Percentiles rank a stretch among this genome's conserved stretches.
Conservation (phyloP, 164 flowering plant genomes). For the Brasenia schreberi region DNA sequence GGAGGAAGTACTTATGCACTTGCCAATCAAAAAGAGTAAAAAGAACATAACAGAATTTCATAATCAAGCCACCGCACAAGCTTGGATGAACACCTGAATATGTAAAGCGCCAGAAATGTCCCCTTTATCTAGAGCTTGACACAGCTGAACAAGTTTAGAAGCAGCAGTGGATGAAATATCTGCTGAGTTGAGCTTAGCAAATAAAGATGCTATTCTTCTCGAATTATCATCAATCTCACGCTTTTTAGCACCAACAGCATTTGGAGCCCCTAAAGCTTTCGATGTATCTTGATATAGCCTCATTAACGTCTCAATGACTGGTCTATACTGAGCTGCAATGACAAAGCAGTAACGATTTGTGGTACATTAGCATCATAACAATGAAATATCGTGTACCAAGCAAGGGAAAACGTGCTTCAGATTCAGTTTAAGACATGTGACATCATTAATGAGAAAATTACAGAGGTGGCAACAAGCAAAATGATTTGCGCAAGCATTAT, state of each 20-base stretch:
- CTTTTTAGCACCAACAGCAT: constrained; percentile 76
- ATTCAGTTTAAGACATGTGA: too few relatives aligned
- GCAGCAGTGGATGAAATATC: constrained; percentile 87
- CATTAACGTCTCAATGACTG: constrained; percentile 66
- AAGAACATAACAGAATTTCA: background rate
- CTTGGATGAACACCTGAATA: constrained; percentile 32
- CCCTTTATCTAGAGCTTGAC: constrained; percentile 71
- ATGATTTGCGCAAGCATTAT: background rate
- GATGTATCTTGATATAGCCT: constrained; percentile 86
- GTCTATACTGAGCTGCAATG: constrained; percentile 61
- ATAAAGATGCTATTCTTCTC: constrained; percentile 75
- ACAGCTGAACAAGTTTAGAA: constrained; percentile 75
- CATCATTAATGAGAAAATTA: too few relatives aligned
- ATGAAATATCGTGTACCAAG: too few relatives aligned
- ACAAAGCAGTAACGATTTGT: background rate
- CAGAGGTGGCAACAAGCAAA: background rate
- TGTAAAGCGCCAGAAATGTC: constrained; percentile 71
- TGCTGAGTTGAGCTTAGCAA: constrained; percentile 78
- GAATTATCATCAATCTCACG: constrained; percentile 97
- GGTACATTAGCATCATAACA: too few relatives aligned
- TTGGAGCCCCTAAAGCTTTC: constrained; percentile 73
- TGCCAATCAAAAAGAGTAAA: background rate
- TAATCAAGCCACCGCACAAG: background rate
- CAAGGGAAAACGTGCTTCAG: too few relatives aligned
- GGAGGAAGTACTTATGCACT: background rate